Evolutionary conservation across 805 yeast genomes (phyloP).

Genomic region (Saccharomycopsis sp.): DNA sequence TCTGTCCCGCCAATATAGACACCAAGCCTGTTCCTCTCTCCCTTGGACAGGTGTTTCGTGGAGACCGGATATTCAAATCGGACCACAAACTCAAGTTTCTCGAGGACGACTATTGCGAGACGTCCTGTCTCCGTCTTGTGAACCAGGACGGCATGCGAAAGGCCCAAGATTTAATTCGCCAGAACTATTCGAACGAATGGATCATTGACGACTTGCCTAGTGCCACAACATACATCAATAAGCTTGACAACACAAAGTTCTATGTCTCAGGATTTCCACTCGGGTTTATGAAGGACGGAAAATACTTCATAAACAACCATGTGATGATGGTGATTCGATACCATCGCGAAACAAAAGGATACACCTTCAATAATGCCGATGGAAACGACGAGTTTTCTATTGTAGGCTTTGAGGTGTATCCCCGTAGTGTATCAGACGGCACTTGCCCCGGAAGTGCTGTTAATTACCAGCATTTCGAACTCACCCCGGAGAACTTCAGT

Average conservation of each 20-base stretch:
- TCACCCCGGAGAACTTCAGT: conserved; percentile 33
- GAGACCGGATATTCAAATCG: conserved; percentile 74
- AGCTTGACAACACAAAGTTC: conserved; percentile 53
- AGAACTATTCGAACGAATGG: conserved; percentile 81
- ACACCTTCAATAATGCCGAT: conserved; percentile 17
- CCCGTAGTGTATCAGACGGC: conserved; percentile 59
- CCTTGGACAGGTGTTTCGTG: conserved; percentile 69
- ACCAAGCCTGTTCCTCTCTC: conserved; percentile 62
- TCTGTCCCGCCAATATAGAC: conserved; percentile 57
- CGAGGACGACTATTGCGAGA: conserved; percentile 55
- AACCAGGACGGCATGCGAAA: conserved; percentile 42
- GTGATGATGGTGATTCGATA: conserved; percentile 74
- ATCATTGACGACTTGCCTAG: conserved; percentile 78
- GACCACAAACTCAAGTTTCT: conserved; percentile 61
- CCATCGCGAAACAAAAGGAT: conserved; percentile 41
- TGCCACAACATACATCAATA: conserved; percentile 70
- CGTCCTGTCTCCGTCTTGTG: conserved; percentile 63
- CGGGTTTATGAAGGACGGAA: conserved; percentile 60
- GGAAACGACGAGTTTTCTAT: conserved; percentile 41
- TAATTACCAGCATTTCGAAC: conserved; percentile 48
- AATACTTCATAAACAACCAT: conserved; percentile 67
- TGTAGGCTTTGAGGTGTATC: conserved; percentile 88
- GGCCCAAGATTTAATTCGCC: conserved; percentile 55
- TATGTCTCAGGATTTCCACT: conserved; percentile 84
- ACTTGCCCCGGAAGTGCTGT: conserved; percentile 65